These are phyloP conservation scores for Cucurbita ficifolia DNA, from an alignment of 306 rosid genomes.

Conservation along the genomic window DNA sequence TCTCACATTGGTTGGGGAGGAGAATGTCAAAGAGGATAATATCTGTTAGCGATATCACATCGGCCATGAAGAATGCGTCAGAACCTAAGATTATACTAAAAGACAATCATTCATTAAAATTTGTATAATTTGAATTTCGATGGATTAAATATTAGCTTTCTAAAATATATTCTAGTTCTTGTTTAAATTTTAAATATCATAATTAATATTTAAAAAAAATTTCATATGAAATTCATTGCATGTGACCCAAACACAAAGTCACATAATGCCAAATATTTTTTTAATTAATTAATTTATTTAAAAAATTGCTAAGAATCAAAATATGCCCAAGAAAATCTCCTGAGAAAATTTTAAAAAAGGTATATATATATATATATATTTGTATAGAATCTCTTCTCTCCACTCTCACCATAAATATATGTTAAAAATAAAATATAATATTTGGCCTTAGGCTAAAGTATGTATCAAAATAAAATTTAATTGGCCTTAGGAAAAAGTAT, in stretches of 20 bases:
- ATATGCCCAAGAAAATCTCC: not conserved
- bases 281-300: not conserved
- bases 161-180: too few relatives aligned
- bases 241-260: not conserved
- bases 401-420: not conserved
- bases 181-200: too few relatives aligned
- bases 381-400: not conserved
- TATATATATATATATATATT: too few relatives aligned
- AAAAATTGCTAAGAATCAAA: not conserved
- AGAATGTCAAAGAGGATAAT: too few relatives aligned
- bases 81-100: too few relatives aligned
- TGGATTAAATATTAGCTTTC: too few relatives aligned
- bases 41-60: too few relatives aligned
- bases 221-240: not conserved
- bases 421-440: not conserved
- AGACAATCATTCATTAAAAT: too few relatives aligned
- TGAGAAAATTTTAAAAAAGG: not conserved
- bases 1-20: too few relatives aligned
- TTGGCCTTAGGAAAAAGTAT: not conserved
- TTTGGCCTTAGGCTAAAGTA: not conserved
- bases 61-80: too few relatives aligned
- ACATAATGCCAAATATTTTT: not conserved
- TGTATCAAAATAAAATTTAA: not conserved
- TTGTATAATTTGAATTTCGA: too few relatives aligned
- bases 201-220: too few relatives aligned